Evolutionary conservation across 805 yeast species (phyloP).

Genomic region (Komagataella populi): DNA sequence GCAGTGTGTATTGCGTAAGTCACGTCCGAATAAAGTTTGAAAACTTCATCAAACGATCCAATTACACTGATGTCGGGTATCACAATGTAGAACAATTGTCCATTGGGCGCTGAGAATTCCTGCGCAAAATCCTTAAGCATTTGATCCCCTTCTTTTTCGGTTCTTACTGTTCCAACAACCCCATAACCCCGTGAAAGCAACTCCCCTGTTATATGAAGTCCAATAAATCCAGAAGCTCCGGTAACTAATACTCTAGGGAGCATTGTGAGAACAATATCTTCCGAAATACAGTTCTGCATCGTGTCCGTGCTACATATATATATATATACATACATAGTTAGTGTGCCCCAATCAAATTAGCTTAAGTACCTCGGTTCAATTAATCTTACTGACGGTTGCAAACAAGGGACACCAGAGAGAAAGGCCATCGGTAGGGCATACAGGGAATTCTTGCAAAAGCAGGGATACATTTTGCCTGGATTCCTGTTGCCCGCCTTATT

Average conservation of each 20-base stretch:
- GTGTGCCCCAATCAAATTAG: too few species aligned
- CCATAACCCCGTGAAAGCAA: slow-evolving; percentile 11
- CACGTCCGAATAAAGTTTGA: slow-evolving; percentile 21
- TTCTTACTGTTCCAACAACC: slow-evolving; percentile 17
- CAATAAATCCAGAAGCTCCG: slow-evolving; percentile 22
- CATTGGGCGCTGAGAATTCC: slow-evolving; percentile 7
- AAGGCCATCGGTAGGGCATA: too few species aligned
- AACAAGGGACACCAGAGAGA: too few species aligned
- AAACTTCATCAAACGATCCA: slow-evolving; percentile 33
- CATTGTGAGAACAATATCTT: background rate
- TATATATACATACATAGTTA: too few species aligned
- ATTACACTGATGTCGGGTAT: slow-evolving; percentile 18
- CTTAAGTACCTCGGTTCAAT: too few species aligned
- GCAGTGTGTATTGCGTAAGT: slow-evolving; percentile 25
- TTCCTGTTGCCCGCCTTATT: too few species aligned
- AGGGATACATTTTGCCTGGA: too few species aligned
- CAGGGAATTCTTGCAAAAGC: too few species aligned
- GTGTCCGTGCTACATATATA: too few species aligned
- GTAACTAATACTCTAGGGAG: slow-evolving; percentile 13
- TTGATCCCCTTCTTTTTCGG: slow-evolving; percentile 6
- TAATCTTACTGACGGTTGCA: too few species aligned
- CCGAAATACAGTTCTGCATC: background rate
- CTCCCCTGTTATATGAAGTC: slow-evolving; percentile 13
- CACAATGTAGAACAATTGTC: slow-evolving; percentile 14
- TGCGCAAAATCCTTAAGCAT: slow-evolving; percentile 1